A percentile compares a stretch with the other conserved stretches of the same genome.
Conservation (phyloP, 75 land plant species). For the Larix kaempferi region DNA sequence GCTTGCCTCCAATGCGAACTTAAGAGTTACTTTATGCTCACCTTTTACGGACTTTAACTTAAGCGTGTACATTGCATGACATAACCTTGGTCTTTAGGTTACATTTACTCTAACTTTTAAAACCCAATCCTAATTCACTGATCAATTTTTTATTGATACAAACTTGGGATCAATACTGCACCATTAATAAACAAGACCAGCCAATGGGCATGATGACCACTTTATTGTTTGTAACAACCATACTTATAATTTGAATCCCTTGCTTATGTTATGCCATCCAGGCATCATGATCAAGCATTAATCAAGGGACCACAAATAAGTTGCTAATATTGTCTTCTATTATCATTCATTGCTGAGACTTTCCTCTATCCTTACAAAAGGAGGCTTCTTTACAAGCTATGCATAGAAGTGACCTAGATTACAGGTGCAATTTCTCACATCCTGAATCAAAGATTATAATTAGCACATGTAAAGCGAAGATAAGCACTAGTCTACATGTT, state of each 20-base stretch:
- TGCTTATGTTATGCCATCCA: background rate
- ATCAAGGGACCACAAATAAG: background rate
- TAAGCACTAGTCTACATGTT: too few relatives aligned
- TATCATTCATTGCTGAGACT: background rate
- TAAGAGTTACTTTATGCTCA: background rate
- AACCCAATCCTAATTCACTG: background rate
- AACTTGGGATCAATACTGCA: background rate
- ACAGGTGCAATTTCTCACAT: too few relatives aligned
- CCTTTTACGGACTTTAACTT: background rate
- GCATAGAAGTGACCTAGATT: too few relatives aligned
- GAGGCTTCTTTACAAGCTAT: background rate
- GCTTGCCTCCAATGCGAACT: background rate
- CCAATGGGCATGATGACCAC: background rate
- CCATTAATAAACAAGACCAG: background rate
- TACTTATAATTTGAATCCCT: background rate
- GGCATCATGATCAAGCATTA: background rate
- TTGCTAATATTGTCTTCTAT: background rate
- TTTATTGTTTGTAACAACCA: background rate
- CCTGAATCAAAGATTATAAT: too few relatives aligned
- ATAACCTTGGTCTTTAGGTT: too few relatives aligned
- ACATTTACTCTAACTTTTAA: background rate
- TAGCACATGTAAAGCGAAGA: too few relatives aligned
- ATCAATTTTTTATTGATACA: background rate
- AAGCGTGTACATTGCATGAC: background rate
- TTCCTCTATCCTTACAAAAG: background rate